Evolutionary conservation across 495 filamentous ascomycete genomes (phyloP), one percentile per base, ranked within the genome.

Genomic region (Mytilinidion resinicola): DNA sequence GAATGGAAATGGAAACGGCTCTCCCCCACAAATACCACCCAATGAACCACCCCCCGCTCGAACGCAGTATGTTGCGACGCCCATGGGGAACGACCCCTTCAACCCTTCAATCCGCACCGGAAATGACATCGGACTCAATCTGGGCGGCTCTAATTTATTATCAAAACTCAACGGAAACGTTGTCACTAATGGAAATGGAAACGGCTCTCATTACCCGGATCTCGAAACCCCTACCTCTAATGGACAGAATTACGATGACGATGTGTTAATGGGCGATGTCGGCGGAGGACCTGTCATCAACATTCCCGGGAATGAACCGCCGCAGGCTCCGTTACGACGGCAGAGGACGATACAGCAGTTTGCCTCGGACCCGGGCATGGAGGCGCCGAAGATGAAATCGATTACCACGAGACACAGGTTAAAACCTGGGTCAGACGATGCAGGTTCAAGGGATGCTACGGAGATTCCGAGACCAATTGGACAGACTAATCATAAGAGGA

Each of bases 401-500:
- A 78, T 76, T 1, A 73, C 79, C 15, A 77, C 78, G 49, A 71
- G 64, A 19, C 52, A 37, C 21, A 60, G 61, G 50, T 34, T 64
- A 36, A 67, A 67, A 46, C 48, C 51, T 37, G 53, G 44, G 39
- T 14, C 39, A 12, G 39, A 25, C n/a, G 66, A 63, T 25, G 66
- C 78, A 54, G 70, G 81, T 68, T 71, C 75, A 56, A 30, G 25
- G 6, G 78, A 84, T 34, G 41, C 71, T 58, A 77, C 81, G 25
- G 79, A 80, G 51, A 63, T 73, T 76, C 62, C 70, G 69, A 60
- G 74, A 76, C 70, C 30, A 48, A 67, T 57, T 59, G 59, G 69
- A 17, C 69, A 72, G n/a, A 67, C 75, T 9, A 86, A 86, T 60
- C 81, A 89, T 67, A 96, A 95, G 73, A 80, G 91, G 57, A 95